Conservation (phyloP, 2,329 filamentous ascomycete species). For the Phaeosphaeriaceae sp. region DNA sequence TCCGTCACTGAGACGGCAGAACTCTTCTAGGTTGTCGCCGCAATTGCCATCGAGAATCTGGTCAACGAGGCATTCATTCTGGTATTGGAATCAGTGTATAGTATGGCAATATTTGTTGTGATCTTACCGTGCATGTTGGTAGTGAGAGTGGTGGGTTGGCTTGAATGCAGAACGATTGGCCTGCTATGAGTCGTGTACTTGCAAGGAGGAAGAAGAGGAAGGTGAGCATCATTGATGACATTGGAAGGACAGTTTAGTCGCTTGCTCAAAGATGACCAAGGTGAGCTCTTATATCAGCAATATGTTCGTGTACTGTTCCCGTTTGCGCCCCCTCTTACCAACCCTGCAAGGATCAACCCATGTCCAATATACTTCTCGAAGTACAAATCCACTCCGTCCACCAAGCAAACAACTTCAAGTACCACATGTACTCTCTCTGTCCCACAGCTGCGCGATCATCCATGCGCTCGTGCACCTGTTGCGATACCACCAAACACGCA, state of each 20-base stretch:
- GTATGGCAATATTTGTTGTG: no score
- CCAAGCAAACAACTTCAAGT: not conserved
- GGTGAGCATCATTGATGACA: no score
- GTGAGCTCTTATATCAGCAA: not conserved
- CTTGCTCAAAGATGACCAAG: not conserved
- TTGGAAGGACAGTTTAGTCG: no score
- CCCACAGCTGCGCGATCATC: not conserved
- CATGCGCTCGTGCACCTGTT: not conserved
- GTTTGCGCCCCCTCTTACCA: not conserved
- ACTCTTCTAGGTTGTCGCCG: no score
- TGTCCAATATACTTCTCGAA: not conserved
- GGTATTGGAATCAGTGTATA: no score
- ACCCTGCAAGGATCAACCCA: not conserved
- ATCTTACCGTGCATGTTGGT: no score
- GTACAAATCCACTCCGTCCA: not conserved
- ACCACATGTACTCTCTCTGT: not conserved
- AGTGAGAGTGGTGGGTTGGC: not conserved
- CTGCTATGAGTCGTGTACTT: not conserved
- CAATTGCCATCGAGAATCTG: no score
- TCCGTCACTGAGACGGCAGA: no score
- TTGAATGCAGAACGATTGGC: not conserved
- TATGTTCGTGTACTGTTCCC: not conserved
- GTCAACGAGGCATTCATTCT: no score
- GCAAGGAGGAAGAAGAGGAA: not conserved
- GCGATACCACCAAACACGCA: not conserved